Conservation (phyloP, 225 moss, liverwort and hornwort genomes). For the Anthoceros angustus region DNA sequence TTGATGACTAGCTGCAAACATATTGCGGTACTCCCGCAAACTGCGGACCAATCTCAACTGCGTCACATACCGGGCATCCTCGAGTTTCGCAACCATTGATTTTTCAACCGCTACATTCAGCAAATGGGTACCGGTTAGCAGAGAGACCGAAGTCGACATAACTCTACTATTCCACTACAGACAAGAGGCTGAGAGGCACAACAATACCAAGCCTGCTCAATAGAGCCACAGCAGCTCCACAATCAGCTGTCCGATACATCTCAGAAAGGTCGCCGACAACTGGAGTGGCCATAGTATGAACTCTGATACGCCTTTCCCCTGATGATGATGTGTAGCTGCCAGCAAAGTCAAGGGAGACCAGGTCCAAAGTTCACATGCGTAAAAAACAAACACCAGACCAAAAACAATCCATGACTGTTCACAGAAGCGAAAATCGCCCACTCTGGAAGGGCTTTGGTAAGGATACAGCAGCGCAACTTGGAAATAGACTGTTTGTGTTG, state of each 20-base stretch:
- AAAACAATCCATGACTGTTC: not conserved
- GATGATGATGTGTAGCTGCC: conserved; percentile 82
- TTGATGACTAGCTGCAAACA: conserved; percentile 74
- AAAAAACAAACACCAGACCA: not conserved
- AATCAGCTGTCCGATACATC: conserved; percentile 80
- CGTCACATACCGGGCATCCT: conserved; percentile 49
- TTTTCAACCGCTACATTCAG: conserved; percentile 60
- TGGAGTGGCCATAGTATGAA: conserved; percentile 94
- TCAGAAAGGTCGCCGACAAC: conserved; percentile 86
- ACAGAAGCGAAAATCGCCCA: not conserved
- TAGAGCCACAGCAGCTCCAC: conserved; percentile 61
- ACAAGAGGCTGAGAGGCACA: conserved; percentile 1
- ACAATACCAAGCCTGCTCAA: conserved; percentile 81
- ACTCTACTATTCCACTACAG: conserved; percentile 1
- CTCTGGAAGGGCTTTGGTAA: not conserved
- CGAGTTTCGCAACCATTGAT: conserved; percentile 49
- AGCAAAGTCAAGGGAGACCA: not conserved
- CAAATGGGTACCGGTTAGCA: not conserved
- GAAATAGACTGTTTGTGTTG: conserved; percentile 75
- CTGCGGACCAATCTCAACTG: conserved; percentile 59
- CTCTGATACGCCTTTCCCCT: conserved; percentile 92
- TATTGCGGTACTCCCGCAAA: conserved; percentile 70
- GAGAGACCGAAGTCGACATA: not conserved
- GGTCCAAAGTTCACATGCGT: not conserved
- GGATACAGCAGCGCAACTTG: conserved; percentile 98